A percentile compares a stretch with the other conserved stretches of the same genome.
phyloP scores from a whole-genome alignment of 257 asterid genomes.

The Gentiana dahurica region DNA sequence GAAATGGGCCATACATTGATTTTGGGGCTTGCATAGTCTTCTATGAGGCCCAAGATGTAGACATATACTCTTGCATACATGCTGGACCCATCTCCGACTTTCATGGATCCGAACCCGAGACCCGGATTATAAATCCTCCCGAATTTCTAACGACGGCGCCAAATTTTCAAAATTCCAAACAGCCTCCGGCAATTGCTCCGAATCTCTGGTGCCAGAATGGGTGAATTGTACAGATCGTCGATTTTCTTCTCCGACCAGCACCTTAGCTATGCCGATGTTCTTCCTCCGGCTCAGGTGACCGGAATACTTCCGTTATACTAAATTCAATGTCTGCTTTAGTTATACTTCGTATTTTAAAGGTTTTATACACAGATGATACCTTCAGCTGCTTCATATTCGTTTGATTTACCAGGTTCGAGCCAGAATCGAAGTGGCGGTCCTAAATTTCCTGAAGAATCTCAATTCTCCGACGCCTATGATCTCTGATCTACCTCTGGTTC shows the following conservation, averaged over 20 bases:
- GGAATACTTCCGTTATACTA: not conserved
- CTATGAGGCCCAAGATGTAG: too few relatives aligned
- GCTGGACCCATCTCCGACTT: too few relatives aligned
- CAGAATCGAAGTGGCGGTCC: constrained; percentile 79
- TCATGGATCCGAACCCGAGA: too few relatives aligned
- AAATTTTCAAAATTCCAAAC: too few relatives aligned
- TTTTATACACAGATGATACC: too few relatives aligned
- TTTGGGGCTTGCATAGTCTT: too few relatives aligned
- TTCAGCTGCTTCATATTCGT: not conserved
- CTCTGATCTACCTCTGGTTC: constrained; percentile 71
- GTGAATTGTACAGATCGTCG: constrained; percentile 56
- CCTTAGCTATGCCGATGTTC: constrained; percentile 70
- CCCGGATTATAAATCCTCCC: too few relatives aligned
- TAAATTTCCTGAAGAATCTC: constrained; percentile 62
- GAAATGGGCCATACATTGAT: too few relatives aligned
- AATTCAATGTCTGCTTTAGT: not conserved
- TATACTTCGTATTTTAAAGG: not conserved
- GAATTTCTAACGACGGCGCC: too few relatives aligned
- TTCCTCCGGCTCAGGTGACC: constrained; percentile 52
- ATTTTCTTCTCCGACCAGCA: constrained; percentile 74
- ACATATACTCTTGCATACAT: too few relatives aligned
- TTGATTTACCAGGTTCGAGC: constrained; percentile 55
- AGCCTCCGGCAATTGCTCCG: too few relatives aligned
- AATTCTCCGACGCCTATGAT: constrained; percentile 51
- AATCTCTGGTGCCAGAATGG: constrained; percentile 23